Conservation (phyloP, 352 stramenopile genomes). For the Phytophthora syringae region DNA sequence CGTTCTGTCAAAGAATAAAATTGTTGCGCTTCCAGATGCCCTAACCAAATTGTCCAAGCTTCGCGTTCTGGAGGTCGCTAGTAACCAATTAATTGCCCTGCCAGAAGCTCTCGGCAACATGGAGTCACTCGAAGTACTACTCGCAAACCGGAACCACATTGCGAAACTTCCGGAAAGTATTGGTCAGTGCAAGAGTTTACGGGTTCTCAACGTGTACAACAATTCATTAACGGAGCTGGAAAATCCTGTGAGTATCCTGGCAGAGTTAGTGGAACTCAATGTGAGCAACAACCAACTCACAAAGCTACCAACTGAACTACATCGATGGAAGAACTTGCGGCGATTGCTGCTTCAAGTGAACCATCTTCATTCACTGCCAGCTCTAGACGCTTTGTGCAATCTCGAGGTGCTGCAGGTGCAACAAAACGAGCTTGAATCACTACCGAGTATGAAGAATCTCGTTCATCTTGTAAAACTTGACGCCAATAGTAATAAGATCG, state of each 20-base stretch:
- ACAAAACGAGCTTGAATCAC: constrained; percentile 61
- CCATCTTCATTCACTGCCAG: constrained; percentile 46
- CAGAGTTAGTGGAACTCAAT: constrained; percentile 74
- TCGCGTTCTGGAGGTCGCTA: constrained; percentile 52
- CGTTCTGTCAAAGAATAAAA: constrained; percentile 68
- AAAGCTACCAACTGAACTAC: constrained; percentile 41
- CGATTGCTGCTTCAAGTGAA: constrained; percentile 69
- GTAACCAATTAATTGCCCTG: constrained; percentile 64
- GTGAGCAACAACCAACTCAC: constrained; percentile 67
- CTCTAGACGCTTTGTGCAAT: constrained; percentile 56
- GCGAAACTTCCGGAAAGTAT: constrained; percentile 56
- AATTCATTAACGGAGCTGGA: constrained; percentile 66
- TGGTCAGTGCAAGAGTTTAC: constrained; percentile 51
- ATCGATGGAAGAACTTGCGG: constrained; percentile 64
- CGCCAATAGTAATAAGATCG: constrained; percentile 75
- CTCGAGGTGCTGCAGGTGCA: constrained; percentile 69
- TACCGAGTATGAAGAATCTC: constrained; percentile 72
- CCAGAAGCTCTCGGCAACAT: constrained; percentile 60
- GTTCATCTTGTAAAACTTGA: constrained; percentile 79
- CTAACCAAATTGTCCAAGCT: constrained; percentile 58
- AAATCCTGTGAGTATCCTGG: constrained; percentile 52
- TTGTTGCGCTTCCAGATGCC: constrained; percentile 51
- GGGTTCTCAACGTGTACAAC: constrained; percentile 81
- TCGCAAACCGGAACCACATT: constrained; percentile 65
- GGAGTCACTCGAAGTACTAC: constrained; percentile 56